Conservation (phyloP, 805 yeast species). For the Wickerhamiella sergipiensis region DNA sequence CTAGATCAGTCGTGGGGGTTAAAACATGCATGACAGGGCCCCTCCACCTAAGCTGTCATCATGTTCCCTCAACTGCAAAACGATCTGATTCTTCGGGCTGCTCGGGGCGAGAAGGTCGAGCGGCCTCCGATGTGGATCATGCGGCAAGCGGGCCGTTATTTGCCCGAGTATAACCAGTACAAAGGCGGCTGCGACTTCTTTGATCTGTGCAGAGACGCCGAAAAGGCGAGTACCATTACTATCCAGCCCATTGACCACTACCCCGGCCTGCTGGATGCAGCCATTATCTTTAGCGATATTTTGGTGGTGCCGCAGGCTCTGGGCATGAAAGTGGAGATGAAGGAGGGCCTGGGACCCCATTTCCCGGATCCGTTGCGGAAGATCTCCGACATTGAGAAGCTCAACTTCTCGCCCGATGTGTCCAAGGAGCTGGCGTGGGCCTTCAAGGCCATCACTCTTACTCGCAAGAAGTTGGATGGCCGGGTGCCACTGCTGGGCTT, state of each 20-base stretch:
- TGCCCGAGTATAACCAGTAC: constrained; percentile 81
- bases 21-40: background rate
- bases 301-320: constrained; percentile 95
- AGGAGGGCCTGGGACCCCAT: constrained; percentile 88
- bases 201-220: constrained; percentile 90
- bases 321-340: constrained; percentile 91
- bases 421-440: constrained; percentile 82
- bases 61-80: constrained; percentile 69
- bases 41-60: background rate
- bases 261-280: constrained; percentile 86
- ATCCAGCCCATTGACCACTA: constrained; percentile 90
- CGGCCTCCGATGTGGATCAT: constrained; percentile 72
- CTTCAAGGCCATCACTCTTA: constrained; percentile 77
- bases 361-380: constrained; percentile 77
- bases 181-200: constrained; percentile 81
- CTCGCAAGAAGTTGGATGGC: constrained; percentile 76
- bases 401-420: constrained; percentile 50
- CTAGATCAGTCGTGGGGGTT: background rate
- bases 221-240: constrained; percentile 83
- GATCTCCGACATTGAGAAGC: constrained; percentile 44
- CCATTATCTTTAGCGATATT: constrained; percentile 91
- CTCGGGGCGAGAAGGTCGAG: constrained; percentile 78
- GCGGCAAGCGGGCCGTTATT: constrained; percentile 21
- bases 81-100: constrained; percentile 85
- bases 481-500: constrained; percentile 91